Evolutionary conservation across 768 basidiomycete species (phyloP), one percentile per base, ranked within the genome.

Genomic region (Psilocybe azurescens): DNA sequence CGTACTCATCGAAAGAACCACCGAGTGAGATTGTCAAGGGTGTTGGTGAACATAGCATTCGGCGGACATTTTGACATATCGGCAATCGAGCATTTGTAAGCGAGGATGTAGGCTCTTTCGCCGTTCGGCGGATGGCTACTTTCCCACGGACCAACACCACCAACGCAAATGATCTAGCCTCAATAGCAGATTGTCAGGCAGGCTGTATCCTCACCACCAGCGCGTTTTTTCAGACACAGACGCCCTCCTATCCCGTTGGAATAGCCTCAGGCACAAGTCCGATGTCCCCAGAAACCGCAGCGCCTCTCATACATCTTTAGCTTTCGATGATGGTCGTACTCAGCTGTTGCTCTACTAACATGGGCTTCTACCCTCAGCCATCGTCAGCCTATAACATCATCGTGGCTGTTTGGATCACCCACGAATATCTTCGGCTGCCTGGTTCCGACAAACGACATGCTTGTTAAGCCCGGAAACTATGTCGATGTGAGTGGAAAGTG

Each of bases 271-370:
- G 11, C 93, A 90, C 53, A 93, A 92, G 73, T 88, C 90, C 1
- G 94, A 93, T 67, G 83, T 91, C 11, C 94, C 93, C 84, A 93
- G 83, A 83, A 63, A 65, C 69, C 83, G 82, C 51, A 18, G 41
- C 57, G 64, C 24, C 24, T 24, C 50, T 55, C 47, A 64, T 38
- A 36, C 67, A 53, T 59, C 24, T 48, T 51, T 66, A 97, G 94
- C 92, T 0, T 95, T 93, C 77, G 95, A 99, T 74, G 94, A 97
- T 66, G 97, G 97, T 51, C 88, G 97, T 39, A 90, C 94, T 0
- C 94, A 96, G 70, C 83, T 98, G 16, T 84, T 99, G 29, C 88
- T 99, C 59, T 95, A 93, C 65, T 68, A 97, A 3, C 93, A 97
- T 70, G 97, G 97, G 9, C 85, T 98, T 4, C 81, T 99, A 0